Base-by-base conservation (phyloP, 2,329 filamentous ascomycete species). In the Magnaporthiopsis incrustans region DNA sequence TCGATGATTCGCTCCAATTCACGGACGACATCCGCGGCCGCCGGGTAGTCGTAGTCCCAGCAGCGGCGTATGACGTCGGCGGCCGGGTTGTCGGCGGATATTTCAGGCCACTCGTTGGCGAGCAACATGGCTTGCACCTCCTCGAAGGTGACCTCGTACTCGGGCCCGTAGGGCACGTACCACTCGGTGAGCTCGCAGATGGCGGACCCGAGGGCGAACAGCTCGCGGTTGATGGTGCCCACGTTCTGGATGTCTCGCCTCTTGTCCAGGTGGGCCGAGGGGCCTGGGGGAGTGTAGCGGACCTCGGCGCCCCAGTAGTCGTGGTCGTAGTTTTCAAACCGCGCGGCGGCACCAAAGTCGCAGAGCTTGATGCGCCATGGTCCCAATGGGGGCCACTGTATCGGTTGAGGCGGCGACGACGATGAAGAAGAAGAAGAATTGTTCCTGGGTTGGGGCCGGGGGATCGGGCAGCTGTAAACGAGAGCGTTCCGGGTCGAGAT, bases 111-210 rank as follows among this genome's bases (percentile, higher is more conserved):
- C 22, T 53, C 44, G 44, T 22, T 22, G 22, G 44, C 44, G 1
- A 53, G 12, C 44, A 53, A n/a, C 44, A 53, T 53, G 44, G 57
- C 57, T 12, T 58, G 27, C n/a, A 58, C 57, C 57, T 58, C 57
- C 57, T 58, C 57, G 14, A 30, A 58, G 1, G 25, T 58, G 57
- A 58, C 57, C 57, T 58, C 57, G 25, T 32, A 12, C 25, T 26
- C 25, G 12, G 25, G 25, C 15, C 57, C 57, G 27, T 58, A 58
- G 12, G 57, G 57, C 57, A 58, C 57, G 14, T 2, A 22, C 57
- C 57, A 58, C 57, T 58, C 25, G 25, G 57, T 58, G 25, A 58
- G 11, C 57, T 58, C 57, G 25, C 57, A 58, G 18, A 58, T 58
- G 57, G 57, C 57, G 27, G 57, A 58, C 4, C 57, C 57, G 15